A percentile compares a stretch with the other conserved stretches of the same genome.
Conservation (phyloP, 1,284 basidiomycete genomes). For the Leccinum huronense region DNA sequence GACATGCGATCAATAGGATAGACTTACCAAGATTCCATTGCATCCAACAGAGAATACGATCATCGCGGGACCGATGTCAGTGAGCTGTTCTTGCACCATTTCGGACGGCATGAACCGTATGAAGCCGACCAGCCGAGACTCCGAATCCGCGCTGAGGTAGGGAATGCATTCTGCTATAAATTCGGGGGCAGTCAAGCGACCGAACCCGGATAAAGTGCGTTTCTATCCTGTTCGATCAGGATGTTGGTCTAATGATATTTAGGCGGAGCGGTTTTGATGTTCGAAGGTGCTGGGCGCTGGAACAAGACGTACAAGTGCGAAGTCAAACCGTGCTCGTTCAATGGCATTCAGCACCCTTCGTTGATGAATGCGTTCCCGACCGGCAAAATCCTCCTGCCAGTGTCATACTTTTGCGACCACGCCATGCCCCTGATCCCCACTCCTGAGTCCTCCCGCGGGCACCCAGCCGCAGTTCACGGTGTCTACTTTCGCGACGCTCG, state of each 20-base stretch:
- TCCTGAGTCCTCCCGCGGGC: slow-evolving; percentile 2
- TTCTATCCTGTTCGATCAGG: slow-evolving; percentile 17
- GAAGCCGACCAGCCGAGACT: slow-evolving; percentile 9
- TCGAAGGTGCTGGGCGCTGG: too few species aligned
- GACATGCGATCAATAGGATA: neutral
- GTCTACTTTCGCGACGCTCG: slow-evolving; percentile 62
- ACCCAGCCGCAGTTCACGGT: slow-evolving; percentile 48
- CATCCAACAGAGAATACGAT: slow-evolving; percentile 24
- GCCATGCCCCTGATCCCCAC: slow-evolving; percentile 49
- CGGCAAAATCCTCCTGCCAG: slow-evolving; percentile 71
- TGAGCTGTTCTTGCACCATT: slow-evolving; percentile 2
- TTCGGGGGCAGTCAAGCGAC: slow-evolving; percentile 14
- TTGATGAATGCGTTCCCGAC: slow-evolving; percentile 84
- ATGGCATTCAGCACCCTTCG: slow-evolving; percentile 95
- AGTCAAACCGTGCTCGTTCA: slow-evolving; percentile 92
- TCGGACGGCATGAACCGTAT: slow-evolving; percentile 17
- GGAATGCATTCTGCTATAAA: slow-evolving; percentile 10
- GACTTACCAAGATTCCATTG: slow-evolving; percentile 15
- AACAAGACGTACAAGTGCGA: slow-evolving; percentile 36
- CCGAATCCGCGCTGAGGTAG: slow-evolving; percentile 13
- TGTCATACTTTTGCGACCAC: slow-evolving; percentile 70
- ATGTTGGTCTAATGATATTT: slow-evolving; percentile 15
- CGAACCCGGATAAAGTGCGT: slow-evolving; percentile 16
- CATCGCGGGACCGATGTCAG: slow-evolving; percentile 1
- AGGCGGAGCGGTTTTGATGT: neutral